phyloP scores from a whole-genome alignment of 148 eudicot species.

The Rhododendron williamsianum region DNA sequence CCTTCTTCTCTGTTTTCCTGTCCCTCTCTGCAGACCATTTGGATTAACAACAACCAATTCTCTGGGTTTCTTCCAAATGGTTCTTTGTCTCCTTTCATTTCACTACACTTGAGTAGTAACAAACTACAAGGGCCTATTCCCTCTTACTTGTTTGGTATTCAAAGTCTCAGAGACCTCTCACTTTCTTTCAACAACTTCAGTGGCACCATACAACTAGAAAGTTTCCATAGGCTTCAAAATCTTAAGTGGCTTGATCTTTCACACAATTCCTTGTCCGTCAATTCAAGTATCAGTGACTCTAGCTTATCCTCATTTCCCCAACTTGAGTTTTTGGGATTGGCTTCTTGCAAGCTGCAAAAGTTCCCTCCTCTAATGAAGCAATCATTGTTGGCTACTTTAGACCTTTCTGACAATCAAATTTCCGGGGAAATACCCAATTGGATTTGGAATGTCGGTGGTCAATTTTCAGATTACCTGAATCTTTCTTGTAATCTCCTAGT shows the following conservation, averaged over 20 bases:
- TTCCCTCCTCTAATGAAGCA: constrained; percentile 32
- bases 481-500: constrained; percentile 34
- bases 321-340: no score
- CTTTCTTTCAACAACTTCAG: constrained; percentile 24
- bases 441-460: constrained; percentile 28
- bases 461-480: constrained; percentile 12
- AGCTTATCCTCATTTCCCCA: no score
- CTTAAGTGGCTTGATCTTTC: constrained; percentile 11
- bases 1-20: constrained; percentile 34
- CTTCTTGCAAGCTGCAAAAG: no score
- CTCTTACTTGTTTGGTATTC: constrained; percentile 15
- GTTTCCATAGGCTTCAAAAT: no score
- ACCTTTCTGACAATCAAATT: constrained; percentile 36
- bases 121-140: constrained; percentile 11
- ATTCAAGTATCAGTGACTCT: no score
- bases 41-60: constrained; percentile 12
- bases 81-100: no score
- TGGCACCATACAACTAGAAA: no score
- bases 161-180: constrained; percentile 13
- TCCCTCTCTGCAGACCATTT: constrained; percentile 20
- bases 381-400: constrained; percentile 13
- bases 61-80: no score
- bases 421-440: constrained; percentile 33
- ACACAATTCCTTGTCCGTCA: no score
- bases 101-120: no score